Conservation (phyloP, 148 eudicot genomes). For the Cornus controversa region DNA sequence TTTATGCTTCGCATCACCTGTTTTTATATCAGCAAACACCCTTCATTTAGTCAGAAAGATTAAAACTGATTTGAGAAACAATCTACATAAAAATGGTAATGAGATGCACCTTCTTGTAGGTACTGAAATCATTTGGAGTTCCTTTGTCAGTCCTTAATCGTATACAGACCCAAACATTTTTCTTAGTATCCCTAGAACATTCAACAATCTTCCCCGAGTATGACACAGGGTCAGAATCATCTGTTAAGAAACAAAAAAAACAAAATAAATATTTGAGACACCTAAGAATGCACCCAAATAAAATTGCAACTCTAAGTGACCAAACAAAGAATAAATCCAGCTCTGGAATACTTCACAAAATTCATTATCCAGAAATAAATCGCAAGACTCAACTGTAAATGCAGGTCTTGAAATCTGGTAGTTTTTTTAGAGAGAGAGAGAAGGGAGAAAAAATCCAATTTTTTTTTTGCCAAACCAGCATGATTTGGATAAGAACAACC, state of each 20-base stretch:
- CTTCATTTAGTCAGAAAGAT: neutral
- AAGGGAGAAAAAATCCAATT: too few relatives aligned
- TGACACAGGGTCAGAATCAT: conserved; percentile 59
- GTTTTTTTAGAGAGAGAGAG: too few relatives aligned
- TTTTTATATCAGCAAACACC: conserved; percentile 2
- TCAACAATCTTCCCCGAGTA: conserved; percentile 82
- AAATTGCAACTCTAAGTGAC: neutral
- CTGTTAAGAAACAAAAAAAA: conserved; percentile 32
- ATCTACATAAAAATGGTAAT: neutral
- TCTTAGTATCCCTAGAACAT: conserved; percentile 67
- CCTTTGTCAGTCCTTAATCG: conserved; percentile 67
- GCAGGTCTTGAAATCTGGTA: too few relatives aligned
- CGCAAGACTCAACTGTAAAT: too few relatives aligned
- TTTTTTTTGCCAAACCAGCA: too few relatives aligned
- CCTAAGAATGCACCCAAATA: neutral
- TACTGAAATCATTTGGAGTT: conserved; percentile 79
- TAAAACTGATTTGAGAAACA: neutral
- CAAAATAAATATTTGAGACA: neutral
- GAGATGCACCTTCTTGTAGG: conserved; percentile 70
- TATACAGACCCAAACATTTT: conserved; percentile 71
- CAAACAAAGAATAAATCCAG: neutral
- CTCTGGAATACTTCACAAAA: neutral
- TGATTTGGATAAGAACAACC: neutral
- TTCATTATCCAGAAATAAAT: too few relatives aligned
- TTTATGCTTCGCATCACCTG: conserved; percentile 91